These are phyloP conservation scores for Xylariaceae sp. DNA, from an alignment of 2,329 filamentous ascomycete species.

Conservation along the genomic window DNA sequence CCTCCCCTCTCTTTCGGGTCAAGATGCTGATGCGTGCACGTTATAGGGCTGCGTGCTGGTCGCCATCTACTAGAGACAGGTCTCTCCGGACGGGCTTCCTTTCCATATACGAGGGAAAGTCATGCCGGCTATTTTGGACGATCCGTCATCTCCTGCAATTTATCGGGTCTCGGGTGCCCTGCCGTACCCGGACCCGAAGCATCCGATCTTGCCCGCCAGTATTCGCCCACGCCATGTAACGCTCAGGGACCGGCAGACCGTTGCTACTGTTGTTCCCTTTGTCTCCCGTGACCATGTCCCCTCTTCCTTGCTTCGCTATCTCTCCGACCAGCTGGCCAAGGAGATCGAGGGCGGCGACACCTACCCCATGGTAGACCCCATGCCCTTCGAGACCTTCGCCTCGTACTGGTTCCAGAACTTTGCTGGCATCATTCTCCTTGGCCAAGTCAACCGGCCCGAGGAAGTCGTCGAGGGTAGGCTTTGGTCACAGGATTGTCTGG, in stretches of 20 bases:
- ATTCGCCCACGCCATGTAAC: slow-evolving; percentile 73
- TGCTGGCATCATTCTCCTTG: slow-evolving; percentile 79
- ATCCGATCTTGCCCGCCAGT: slow-evolving; percentile 59
- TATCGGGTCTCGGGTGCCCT: slow-evolving; percentile 61
- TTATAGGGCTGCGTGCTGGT: neutral
- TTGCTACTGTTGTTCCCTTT: slow-evolving; percentile 79
- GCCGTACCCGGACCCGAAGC: slow-evolving; percentile 58
- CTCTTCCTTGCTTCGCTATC: slow-evolving; percentile 64
- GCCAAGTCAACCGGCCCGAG: slow-evolving; percentile 60
- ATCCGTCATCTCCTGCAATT: slow-evolving; percentile 64
- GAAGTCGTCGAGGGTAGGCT: slow-evolving; percentile 57
- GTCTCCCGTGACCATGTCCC: slow-evolving; percentile 73
- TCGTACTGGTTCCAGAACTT: slow-evolving; percentile 91
- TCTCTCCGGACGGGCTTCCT: neutral
- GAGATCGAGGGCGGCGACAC: slow-evolving; percentile 91
- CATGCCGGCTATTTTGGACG: slow-evolving; percentile 76
- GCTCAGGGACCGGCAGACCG: slow-evolving; percentile 75
- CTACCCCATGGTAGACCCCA: slow-evolving; percentile 77
- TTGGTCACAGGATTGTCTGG: slow-evolving; percentile 76
- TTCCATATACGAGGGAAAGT: neutral
- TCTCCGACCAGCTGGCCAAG: slow-evolving; percentile 78
- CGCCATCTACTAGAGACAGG: neutral
- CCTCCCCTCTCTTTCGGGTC: neutral
- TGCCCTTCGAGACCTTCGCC: slow-evolving; percentile 69
- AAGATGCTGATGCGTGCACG: slow-evolving; percentile 4